Base-by-base conservation (phyloP, 2,329 filamentous ascomycete genomes). In the Piedraia hortae region DNA sequence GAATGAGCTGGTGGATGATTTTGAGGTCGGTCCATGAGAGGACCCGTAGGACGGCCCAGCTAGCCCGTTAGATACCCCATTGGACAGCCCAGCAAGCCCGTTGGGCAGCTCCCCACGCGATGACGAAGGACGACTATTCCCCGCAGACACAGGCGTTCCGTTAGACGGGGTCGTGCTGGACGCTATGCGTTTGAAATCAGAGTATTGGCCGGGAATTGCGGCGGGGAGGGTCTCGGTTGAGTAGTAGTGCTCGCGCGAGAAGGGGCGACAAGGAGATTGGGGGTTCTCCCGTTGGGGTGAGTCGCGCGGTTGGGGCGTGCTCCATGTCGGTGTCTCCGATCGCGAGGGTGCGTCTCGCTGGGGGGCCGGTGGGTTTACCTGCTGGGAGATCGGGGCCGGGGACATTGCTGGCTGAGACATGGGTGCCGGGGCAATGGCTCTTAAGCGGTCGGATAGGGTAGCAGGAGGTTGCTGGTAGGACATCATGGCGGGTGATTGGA, bases 211-310 rank as follows among this genome's bases (percentile, higher is more conserved):
- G 17, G 34, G 35, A 24, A 36, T 36, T 14, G 42, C 42, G 13
- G 42, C 42, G 16, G 42, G 42, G 16, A 45, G 26, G 14, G 27
- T 37, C 21, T 33, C 37, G 12, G 37, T 37, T 8, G 42, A 45
- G 23, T 45, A 45, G 19, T 45, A 45, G 6, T 41, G 41, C 20
- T 44, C 41, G 16, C 32, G 25, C 5, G 42, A 35, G 27, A 45
- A 45, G 4, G 42, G 34, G 16, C 40, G 35, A n/a, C n/a, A n/a
- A n/a, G n/a, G n/a, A n/a, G n/a, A n/a, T n/a, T n/a, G n/a, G n/a
- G n/a, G n/a, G n/a, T n/a, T n/a, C n/a, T n/a, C n/a, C n/a, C n/a
- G n/a, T n/a, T n/a, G n/a, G n/a, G n/a, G n/a, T n/a, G n/a, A n/a
- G n/a, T n/a, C n/a, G n/a, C n/a, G n/a, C n/a, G n/a, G n/a, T n/a